Evolutionary conservation across 495 filamentous ascomycete genomes (phyloP), one percentile per base, ranked within the genome.

Genomic region (Podospora sp.): DNA sequence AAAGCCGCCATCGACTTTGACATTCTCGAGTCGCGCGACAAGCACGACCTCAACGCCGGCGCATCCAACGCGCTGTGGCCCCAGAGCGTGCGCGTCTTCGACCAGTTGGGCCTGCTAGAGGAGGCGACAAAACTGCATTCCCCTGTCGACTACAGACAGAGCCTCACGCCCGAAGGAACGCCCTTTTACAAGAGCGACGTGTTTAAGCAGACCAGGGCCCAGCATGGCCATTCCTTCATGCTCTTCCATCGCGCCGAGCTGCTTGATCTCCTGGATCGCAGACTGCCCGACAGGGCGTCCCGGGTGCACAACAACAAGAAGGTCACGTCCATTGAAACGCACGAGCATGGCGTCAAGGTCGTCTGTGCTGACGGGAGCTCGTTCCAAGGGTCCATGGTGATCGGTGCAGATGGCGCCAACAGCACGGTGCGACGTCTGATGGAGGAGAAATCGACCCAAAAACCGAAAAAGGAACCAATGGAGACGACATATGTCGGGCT

Each of bases 371-470:
- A 85, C 63, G 84, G 84, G 0, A 69, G 69, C 35, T 56, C 71
- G 0, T 77, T 76, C 63, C 53, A 70, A 12, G 85, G 85, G 4
- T 77, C 78, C 62, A 73, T 87, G 33, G 78, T 88, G 24, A 72
- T 88, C 20, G 85, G 84, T 2, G 81, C 78, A 18, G 85, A 87
- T 65, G 85, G 85, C 18, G 78, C 82, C 33, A 77, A 83, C 68
- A 82, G 79, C 52, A 73, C 75, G 6, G 76, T 81, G 6, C 78
- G 84, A 2, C 66, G 78, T 16, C 75, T 76, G 61, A 78, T 87
- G 68, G 36, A 26, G 36, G 46, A 62, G 46, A 50, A 51, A 40
- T 24, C 60, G 21, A 0, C 60, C 20, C 16, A 62, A 22, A 3
- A 25, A 12, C 25, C 36, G 36, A 16, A 27, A 14, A 18, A 62